Base-by-base conservation (phyloP, 305 asterid species). In the Stenogyne calaminthoides region DNA sequence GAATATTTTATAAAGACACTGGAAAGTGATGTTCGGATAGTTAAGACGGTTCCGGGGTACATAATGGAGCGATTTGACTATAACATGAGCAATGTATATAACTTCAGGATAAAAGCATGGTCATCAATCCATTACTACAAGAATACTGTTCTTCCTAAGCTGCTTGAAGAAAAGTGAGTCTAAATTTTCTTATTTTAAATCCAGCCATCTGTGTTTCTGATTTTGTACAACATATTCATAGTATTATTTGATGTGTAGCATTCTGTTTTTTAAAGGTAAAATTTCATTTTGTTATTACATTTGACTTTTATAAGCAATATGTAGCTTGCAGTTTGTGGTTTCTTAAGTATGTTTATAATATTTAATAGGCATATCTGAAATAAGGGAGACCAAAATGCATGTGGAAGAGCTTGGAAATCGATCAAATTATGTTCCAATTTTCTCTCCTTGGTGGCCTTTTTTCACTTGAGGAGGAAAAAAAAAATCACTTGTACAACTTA, bases 41-140 rank as follows among this genome's bases (percentile, higher is more conserved):
- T 87, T 76, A 71, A 74, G 64, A 79, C 78, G 55, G 68, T 90
- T 80, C 99, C 99, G 19, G 91, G 80, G 20, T 77, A 89, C 81
- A 76, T 95, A 72, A 92, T 95, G 90, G 90, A 86, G 82, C 78
- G 90, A 42, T 86, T 86, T 67, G 96, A 87, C 81, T 74, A 80
- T 84, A 91, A 91, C 67, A 61, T 93, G 86, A 93, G 90, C 87
- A 93, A 91, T 67, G 96, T 93, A 56, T 83, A 84, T 87, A 93
- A 93, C 91, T 93, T 93, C 80, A 85, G 89, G 86, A 81, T 91
- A 84, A 89, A 89, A 69, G 97, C 98, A 61, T 89, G 97, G 98
- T 84, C 98, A 76, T 83, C 96, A 73, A 83, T 91, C 75, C 77
- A 81, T 42, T 93, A 83, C 80, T 91, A 91, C 78, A 87, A 84